Evolutionary conservation across 2,329 filamentous ascomycete genomes (phyloP), one percentile per base, ranked within the genome.

Genomic region (Trichoderma cornu-damae): DNA sequence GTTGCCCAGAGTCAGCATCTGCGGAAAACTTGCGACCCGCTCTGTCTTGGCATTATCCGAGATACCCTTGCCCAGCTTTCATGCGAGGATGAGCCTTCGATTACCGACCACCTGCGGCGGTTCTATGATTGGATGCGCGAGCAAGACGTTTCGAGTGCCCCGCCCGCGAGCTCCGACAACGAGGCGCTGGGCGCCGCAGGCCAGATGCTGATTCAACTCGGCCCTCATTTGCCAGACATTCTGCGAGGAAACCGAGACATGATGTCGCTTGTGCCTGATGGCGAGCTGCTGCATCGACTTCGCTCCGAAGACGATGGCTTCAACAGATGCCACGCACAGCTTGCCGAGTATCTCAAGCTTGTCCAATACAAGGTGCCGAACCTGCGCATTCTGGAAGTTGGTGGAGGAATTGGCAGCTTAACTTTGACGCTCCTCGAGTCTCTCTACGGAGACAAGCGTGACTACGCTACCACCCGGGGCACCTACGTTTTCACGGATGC

Each of bases 401-500:
- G 72, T 2, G 71, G 68, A 12, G 72, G 71, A 3, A 73, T 68
- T 0, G 70, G 71, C 4, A 64, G 65, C 12, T 66, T 69, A 51
- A 72, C 71, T 1, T 53, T 48, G 4, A 61, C 63, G 5, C 51
- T 69, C 24, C 20, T 73, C 1, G 59, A 59, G 4, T 48, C 60
- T 9, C 57, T 69, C 5, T 44, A 57, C 42, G 22, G 61, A 46
- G 14, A 62, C 62, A 14, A 44, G 28, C 30, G 64, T 61, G 44
- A 60, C 40, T 26, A 42, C 53, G 38, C 64, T 3, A 57, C 61
- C 2, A 57, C 42, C 18, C 67, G 65, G 38, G 50, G 59, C 0
- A 60, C 66, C 6, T 73, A 75, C 56, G 69, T 67, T 0, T 75
- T 68, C 52, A 74, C 72, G 1, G 73, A 77, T 48, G 66, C 72